A percentile compares a stretch with the other conserved stretches of the same genome.
Evolutionary conservation across 805 yeast genomes (phyloP).

Genomic region (Saccharomycopsis fermentans): DNA sequence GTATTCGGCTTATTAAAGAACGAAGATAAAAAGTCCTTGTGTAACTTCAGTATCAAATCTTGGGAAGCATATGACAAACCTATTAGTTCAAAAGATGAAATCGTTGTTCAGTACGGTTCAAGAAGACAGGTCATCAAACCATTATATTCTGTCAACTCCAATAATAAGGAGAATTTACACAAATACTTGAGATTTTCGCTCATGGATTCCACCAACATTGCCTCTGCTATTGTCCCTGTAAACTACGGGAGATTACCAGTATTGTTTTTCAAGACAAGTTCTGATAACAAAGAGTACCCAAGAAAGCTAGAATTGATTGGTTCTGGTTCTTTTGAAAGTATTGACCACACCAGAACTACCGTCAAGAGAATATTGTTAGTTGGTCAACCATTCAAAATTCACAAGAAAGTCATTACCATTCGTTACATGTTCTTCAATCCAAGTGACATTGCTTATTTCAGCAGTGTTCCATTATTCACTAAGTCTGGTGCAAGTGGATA

Average conservation of each 20-base stretch:
- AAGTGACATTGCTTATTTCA: constrained; percentile 82
- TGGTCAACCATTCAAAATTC: constrained; percentile 92
- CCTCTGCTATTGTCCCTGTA: constrained; percentile 82
- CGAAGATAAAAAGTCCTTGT: constrained; percentile 78
- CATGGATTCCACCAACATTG: constrained; percentile 62
- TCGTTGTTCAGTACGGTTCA: constrained; percentile 88
- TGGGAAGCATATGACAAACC: constrained; percentile 90
- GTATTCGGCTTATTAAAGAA: constrained; percentile 70
- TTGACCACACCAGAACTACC: constrained; percentile 73
- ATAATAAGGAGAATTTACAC: constrained; percentile 63
- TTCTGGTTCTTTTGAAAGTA: constrained; percentile 79
- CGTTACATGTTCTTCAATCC: constrained; percentile 95
- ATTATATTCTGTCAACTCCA: constrained; percentile 66
- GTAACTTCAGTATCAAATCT: constrained; percentile 70
- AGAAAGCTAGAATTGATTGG: constrained; percentile 61
- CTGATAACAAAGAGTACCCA: constrained; percentile 35
- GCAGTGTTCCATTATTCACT: constrained; percentile 85
- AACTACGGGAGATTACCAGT: constrained; percentile 80
- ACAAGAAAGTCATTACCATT: constrained; percentile 81
- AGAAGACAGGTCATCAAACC: constrained; percentile 81
- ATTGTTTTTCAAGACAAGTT: constrained; percentile 52
- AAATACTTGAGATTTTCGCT: constrained; percentile 79
- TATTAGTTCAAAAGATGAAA: constrained; percentile 67
- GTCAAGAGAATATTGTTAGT: constrained; percentile 86
- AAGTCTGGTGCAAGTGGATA: constrained; percentile 89